Evolutionary conservation across 495 filamentous ascomycete genomes (phyloP).

Genomic region (Aspergillus diversus): DNA sequence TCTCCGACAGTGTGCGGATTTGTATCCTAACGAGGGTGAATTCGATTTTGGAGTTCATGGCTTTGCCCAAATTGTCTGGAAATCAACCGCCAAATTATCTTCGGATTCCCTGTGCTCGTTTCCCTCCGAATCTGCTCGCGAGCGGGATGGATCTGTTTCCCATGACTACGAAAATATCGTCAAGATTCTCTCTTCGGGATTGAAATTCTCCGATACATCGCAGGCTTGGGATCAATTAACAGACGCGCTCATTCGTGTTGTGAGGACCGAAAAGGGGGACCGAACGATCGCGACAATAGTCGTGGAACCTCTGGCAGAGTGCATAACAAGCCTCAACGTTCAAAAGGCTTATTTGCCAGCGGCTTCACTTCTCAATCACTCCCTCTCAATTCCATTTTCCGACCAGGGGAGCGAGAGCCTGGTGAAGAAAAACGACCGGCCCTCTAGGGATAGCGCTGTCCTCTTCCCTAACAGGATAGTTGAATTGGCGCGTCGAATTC

Average conservation of each 20-base stretch:
- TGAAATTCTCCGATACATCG: slow-evolving; percentile 46
- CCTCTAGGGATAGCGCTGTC: not conserved
- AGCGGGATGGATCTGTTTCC: slow-evolving; percentile 46
- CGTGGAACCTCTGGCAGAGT: slow-evolving; percentile 72
- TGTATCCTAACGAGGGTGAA: slow-evolving; percentile 24
- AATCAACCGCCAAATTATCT: slow-evolving; percentile 36
- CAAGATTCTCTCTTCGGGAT: slow-evolving; percentile 66
- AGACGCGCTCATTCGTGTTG: slow-evolving; percentile 56
- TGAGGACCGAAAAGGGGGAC: slow-evolving; percentile 68
- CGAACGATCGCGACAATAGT: slow-evolving; percentile 61
- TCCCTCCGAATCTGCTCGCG: slow-evolving; percentile 46
- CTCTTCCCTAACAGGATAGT: slow-evolving; percentile 36
- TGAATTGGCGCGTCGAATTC: slow-evolving; percentile 29
- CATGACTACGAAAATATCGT: slow-evolving; percentile 71
- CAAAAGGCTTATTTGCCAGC: slow-evolving; percentile 32
- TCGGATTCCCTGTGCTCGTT: slow-evolving; percentile 42
- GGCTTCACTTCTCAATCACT: slow-evolving; percentile 40
- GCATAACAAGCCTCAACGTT: slow-evolving; percentile 27
- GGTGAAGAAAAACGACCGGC: not conserved
- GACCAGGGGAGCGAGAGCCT: slow-evolving; percentile 12
- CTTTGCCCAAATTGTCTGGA: slow-evolving; percentile 39
- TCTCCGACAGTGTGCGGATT: slow-evolving; percentile 44
- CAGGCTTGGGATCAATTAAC: slow-evolving; percentile 66
- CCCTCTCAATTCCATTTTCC: slow-evolving; percentile 38
- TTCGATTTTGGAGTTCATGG: slow-evolving; percentile 11